Conservation (phyloP, 345 rosid species). For the Salix udensis region DNA sequence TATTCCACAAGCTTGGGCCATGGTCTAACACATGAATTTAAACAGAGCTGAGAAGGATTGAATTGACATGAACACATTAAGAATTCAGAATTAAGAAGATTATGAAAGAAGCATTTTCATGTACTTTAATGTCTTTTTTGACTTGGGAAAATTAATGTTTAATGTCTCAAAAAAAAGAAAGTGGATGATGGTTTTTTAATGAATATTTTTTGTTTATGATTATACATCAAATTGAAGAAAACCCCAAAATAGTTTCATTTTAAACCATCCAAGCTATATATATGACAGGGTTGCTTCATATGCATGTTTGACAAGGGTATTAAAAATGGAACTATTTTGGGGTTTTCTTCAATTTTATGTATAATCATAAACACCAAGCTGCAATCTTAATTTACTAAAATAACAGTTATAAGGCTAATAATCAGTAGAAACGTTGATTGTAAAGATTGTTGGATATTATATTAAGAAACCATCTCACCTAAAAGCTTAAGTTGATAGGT, state of each 20-base stretch:
- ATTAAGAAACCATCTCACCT: too few relatives aligned
- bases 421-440: not conserved
- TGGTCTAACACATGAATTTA: not conserved
- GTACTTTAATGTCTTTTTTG: not conserved
- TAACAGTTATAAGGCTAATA: not conserved
- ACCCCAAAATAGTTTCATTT: too few relatives aligned
- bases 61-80: constrained; percentile 24
- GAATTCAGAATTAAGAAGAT: constrained; percentile 1
- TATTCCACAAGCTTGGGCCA: not conserved
- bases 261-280: too few relatives aligned
- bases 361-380: too few relatives aligned
- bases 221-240: too few relatives aligned
- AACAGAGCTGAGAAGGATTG: constrained; percentile 11
- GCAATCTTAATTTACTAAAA: too few relatives aligned
- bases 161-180: not conserved
- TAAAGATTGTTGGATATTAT: not conserved
- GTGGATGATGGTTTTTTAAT: not conserved
- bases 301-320: not conserved
- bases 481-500: too few relatives aligned
- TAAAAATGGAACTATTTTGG: too few relatives aligned
- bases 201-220: not conserved
- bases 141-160: constrained; percentile 8
- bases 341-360: too few relatives aligned
- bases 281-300: not conserved
- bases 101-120: constrained; percentile 11